These are phyloP conservation scores for Sporothrix protearum DNA, from an alignment of 2,329 filamentous ascomycete species.

Conservation along the genomic window DNA sequence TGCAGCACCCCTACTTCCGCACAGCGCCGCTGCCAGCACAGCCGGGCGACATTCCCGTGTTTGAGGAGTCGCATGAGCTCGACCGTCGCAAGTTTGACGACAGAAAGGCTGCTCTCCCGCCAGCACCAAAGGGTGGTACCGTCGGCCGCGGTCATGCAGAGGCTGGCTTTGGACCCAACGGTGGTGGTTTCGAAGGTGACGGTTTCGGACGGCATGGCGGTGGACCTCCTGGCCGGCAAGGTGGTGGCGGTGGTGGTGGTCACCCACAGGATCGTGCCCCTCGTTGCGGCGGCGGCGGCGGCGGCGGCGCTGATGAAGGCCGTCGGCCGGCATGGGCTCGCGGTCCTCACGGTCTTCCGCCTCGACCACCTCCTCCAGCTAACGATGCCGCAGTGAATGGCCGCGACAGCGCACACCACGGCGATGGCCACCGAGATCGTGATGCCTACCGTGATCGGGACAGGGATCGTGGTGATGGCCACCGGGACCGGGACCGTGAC, in stretches of 20 bases:
- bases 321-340: slow-evolving; percentile 54
- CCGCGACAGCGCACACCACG: slow-evolving; percentile 38
- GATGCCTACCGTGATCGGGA: slow-evolving; percentile 38
- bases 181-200: slow-evolving; percentile 48
- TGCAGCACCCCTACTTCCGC: slow-evolving; percentile 89
- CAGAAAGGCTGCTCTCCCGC: slow-evolving; percentile 77
- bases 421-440: slow-evolving; percentile 42
- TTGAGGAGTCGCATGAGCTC: slow-evolving; percentile 95
- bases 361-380: slow-evolving; percentile 48
- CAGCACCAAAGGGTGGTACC: slow-evolving; percentile 85
- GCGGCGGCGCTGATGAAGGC: slow-evolving; percentile 37
- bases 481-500: neutral
- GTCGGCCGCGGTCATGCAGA: slow-evolving; percentile 68
- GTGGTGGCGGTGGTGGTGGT: neutral
- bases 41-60: slow-evolving; percentile 82
- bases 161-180: slow-evolving; percentile 45
- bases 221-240: slow-evolving; percentile 42
- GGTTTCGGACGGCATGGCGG: slow-evolving; percentile 51
- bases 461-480: slow-evolving; percentile 22
- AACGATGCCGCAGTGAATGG: slow-evolving; percentile 40
- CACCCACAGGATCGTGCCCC: slow-evolving; percentile 16
- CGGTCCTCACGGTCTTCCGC: slow-evolving; percentile 46
- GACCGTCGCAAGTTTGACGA: slow-evolving; percentile 88
- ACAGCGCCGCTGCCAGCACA: slow-evolving; percentile 72
- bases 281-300: slow-evolving; percentile 31